Percentiles rank a stretch among this genome's conserved stretches.
Conservation (phyloP, 1,284 basidiomycete species). For the Sutorius eximius region DNA sequence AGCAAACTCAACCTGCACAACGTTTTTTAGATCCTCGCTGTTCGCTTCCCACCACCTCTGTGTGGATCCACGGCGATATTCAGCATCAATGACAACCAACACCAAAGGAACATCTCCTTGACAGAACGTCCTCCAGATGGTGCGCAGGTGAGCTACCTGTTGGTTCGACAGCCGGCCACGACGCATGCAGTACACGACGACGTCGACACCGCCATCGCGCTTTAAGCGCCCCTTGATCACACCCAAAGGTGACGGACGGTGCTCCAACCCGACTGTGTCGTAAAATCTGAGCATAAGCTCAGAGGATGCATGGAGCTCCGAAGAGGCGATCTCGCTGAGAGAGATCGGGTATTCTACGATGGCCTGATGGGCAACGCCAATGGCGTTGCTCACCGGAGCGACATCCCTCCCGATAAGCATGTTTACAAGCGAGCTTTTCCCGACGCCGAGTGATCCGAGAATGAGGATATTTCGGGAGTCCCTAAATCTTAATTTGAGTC, state of each 20-base stretch:
- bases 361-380: constrained; percentile 20
- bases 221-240: constrained; percentile 17
- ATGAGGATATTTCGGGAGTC: constrained; percentile 22
- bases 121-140: constrained; percentile 23
- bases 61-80: constrained; percentile 24
- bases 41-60: constrained; percentile 34
- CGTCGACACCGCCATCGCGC: constrained; percentile 12
- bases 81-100: constrained; percentile 25
- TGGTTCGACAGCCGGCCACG: constrained; percentile 23
- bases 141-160: constrained; percentile 19
- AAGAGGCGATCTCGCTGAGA: constrained; percentile 7
- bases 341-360: constrained; percentile 20
- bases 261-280: constrained; percentile 28
- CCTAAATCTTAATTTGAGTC: constrained; percentile 9
- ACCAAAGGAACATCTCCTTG: constrained; percentile 21
- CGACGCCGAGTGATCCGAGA: constrained; percentile 29
- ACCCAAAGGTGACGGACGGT: constrained; percentile 18
- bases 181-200: constrained; percentile 31
- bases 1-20: constrained; percentile 17
- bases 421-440: constrained; percentile 33
- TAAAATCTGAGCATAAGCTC: constrained; percentile 16
- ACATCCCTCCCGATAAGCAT: constrained; percentile 24
- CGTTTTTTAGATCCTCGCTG: constrained; percentile 7
- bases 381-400: constrained; percentile 22
- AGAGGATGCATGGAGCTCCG: background rate